Conservation (phyloP, 345 rosid genomes). For the Microcos paniculata region DNA sequence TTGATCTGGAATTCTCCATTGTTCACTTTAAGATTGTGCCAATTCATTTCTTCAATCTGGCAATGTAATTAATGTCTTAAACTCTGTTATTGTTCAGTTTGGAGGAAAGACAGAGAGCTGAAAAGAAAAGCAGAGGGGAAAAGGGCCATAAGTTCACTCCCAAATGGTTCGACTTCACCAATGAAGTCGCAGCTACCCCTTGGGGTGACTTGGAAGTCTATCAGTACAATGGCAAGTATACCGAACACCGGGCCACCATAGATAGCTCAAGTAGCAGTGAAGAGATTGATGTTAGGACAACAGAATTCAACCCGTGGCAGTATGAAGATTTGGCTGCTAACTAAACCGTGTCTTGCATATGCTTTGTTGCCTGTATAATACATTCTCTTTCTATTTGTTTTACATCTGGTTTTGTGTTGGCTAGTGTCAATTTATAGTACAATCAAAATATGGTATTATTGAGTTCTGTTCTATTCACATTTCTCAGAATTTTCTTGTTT, state of each 20-base stretch:
- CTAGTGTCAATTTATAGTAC: not conserved
- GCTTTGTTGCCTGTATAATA: not conserved
- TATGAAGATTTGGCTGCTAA: constrained; percentile 38
- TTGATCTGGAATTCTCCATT: not conserved
- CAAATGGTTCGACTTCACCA: constrained; percentile 67
- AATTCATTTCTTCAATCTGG: not conserved
- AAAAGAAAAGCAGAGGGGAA: constrained; percentile 66
- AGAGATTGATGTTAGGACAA: constrained; percentile 37
- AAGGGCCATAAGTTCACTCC: constrained; percentile 57
- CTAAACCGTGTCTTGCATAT: not conserved
- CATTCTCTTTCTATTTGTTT: not conserved
- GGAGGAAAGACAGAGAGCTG: constrained; percentile 85
- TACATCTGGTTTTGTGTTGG: not conserved
- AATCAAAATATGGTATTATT: not conserved
- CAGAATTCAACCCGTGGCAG: constrained; percentile 76
- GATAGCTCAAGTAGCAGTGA: constrained; percentile 42
- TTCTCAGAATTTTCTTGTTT: not conserved
- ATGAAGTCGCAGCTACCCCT: constrained; percentile 67
- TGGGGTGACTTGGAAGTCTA: constrained; percentile 89
- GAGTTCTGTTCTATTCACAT: not conserved
- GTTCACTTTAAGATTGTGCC: not conserved
- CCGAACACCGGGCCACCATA: constrained; percentile 45
- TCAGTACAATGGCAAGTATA: constrained; percentile 70
- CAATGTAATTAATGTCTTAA: not conserved
- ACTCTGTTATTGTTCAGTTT: not conserved